Conservation (phyloP, 345 rosid genomes). For the Populus simonii region DNA sequence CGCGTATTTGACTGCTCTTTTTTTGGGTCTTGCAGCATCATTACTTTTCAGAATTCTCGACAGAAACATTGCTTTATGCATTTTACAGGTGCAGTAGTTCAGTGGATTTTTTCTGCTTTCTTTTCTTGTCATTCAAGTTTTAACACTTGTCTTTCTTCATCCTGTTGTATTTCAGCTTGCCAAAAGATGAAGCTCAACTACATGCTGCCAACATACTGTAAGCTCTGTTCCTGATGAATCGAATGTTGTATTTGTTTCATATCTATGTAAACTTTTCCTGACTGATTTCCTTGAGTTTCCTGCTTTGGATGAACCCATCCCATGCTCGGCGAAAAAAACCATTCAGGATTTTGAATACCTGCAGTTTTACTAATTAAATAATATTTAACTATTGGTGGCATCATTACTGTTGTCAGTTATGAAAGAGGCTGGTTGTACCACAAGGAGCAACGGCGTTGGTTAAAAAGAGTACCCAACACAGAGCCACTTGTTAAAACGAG, state of each 20-base stretch:
- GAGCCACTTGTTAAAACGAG: conserved; percentile 83
- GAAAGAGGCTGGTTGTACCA: conserved; percentile 91
- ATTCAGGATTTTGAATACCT: background rate
- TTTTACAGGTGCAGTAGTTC: conserved; percentile 70
- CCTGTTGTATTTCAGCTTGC: conserved; percentile 63
- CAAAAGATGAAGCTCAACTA: conserved; percentile 93
- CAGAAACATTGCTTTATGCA: conserved; percentile 72
- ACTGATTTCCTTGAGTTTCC: background rate
- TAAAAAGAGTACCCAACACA: conserved; percentile 58
- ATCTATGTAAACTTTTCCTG: background rate
- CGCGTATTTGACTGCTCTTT: background rate
- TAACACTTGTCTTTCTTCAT: background rate
- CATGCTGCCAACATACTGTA: conserved; percentile 96
- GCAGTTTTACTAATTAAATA: background rate
- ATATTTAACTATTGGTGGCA: background rate
- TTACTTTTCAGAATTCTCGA: conserved; percentile 68
- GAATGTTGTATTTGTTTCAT: background rate
- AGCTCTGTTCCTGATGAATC: conserved; percentile 24
- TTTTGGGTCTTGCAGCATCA: conserved; percentile 59
- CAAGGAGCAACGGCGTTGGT: conserved; percentile 80
- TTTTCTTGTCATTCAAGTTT: background rate
- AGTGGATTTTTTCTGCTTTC: background rate
- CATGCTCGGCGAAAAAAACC: background rate
- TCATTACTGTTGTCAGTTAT: conserved; percentile 51
- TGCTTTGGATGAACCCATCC: background rate